These are phyloP conservation scores for Xerocomellus chrysenteron DNA, from an alignment of 768 basidiomycete genomes.

Conservation along the genomic window DNA sequence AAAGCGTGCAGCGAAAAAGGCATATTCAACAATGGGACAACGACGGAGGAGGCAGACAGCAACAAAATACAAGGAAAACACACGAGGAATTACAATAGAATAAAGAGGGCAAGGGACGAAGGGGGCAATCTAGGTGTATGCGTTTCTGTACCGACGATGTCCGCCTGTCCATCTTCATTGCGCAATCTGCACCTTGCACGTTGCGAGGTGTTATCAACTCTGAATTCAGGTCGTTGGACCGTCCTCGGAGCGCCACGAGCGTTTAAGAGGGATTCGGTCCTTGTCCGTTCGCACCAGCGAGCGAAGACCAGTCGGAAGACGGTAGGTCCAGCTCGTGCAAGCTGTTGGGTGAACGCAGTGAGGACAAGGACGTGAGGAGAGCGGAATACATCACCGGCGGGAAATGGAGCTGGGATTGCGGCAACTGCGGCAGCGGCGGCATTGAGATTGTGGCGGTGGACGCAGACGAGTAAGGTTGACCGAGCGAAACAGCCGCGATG, in stretches of 20 bases:
- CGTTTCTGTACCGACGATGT: background rate
- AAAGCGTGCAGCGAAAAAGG: background rate
- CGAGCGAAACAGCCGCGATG: background rate
- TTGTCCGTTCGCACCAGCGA: slow-evolving; percentile 27
- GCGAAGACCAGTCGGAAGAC: slow-evolving; percentile 28
- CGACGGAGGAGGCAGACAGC: background rate
- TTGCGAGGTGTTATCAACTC: background rate
- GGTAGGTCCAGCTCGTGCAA: slow-evolving; percentile 22
- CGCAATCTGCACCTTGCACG: background rate
- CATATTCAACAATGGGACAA: background rate
- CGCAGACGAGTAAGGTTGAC: background rate
- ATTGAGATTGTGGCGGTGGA: background rate
- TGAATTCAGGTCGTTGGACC: slow-evolving; percentile 15
- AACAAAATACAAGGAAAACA: background rate
- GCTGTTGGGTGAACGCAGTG: slow-evolving; percentile 3
- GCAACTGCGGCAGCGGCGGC: background rate
- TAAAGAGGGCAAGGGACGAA: background rate
- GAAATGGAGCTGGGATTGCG: slow-evolving; percentile 10
- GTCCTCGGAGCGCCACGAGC: slow-evolving; percentile 27
- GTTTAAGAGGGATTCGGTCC: slow-evolving; percentile 23
- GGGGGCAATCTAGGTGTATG: slow-evolving; percentile 1
- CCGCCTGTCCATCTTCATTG: background rate
- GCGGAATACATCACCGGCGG: slow-evolving; percentile 4
- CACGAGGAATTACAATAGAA: background rate
- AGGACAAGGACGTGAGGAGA: background rate